phyloP scores from a whole-genome alignment of 1,139 yeast genomes.

The Hansenula sp. region DNA sequence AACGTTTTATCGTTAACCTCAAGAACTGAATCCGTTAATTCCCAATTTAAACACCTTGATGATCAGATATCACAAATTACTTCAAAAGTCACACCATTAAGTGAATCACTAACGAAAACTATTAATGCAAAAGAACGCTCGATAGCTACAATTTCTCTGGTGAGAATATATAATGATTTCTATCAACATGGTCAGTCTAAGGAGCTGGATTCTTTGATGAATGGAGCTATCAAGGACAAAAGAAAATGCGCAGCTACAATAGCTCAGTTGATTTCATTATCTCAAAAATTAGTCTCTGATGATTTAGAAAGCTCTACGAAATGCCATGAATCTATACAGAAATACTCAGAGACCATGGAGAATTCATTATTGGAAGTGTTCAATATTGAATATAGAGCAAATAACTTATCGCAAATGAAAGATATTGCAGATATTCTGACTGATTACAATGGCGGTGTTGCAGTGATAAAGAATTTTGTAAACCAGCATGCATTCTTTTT shows the following conservation, averaged over 20 bases:
- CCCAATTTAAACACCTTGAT: constrained; percentile 56
- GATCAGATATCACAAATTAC: constrained; percentile 55
- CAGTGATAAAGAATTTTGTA: constrained; percentile 79
- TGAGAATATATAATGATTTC: constrained; percentile 76
- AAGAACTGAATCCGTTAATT: constrained; percentile 35
- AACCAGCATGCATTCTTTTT: constrained; percentile 73
- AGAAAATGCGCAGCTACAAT: constrained; percentile 69
- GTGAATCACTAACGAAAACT: constrained; percentile 68
- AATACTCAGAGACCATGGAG: constrained; percentile 77
- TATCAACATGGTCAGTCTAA: constrained; percentile 57
- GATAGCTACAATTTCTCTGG: constrained; percentile 65
- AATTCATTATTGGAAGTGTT: constrained; percentile 55
- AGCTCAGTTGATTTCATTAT: constrained; percentile 57
- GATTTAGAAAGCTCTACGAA: constrained; percentile 46
- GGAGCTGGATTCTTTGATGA: constrained; percentile 53
- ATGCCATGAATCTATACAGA: constrained; percentile 55
- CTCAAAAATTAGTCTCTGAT: constrained; percentile 56
- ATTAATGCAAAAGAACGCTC: constrained; percentile 79
- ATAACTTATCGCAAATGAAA: constrained; percentile 66
- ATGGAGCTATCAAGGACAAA: constrained; percentile 43
- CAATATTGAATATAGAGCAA: constrained; percentile 44
- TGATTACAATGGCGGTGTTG: constrained; percentile 81
- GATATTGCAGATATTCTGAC: constrained; percentile 76
- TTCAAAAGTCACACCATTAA: constrained; percentile 67
- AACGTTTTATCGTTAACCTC: constrained; percentile 58